A percentile compares a stretch with the other conserved stretches of the same genome.
phyloP scores from a whole-genome alignment of 768 basidiomycete species.

The Myochromella boudieri region DNA sequence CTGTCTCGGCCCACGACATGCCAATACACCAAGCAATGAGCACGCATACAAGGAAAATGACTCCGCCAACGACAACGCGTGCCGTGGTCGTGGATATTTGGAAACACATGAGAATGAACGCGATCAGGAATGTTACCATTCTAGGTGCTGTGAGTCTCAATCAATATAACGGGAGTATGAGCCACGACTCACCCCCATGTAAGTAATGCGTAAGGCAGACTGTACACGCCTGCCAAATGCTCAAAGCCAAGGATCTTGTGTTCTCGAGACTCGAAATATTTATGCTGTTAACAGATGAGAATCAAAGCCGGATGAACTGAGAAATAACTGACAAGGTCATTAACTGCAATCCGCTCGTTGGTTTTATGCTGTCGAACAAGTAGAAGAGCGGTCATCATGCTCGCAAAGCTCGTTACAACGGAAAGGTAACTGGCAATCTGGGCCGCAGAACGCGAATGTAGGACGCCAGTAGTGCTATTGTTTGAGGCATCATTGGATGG shows the following conservation, averaged over 20 bases:
- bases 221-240: conserved; percentile 4
- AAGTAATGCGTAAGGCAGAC: conserved; percentile 11
- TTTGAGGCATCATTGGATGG: conserved; percentile 38
- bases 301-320: not conserved
- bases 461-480: conserved; percentile 16
- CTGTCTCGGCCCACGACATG: conserved; percentile 17
- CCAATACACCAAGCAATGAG: conserved; percentile 25
- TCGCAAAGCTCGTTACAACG: conserved; percentile 37
- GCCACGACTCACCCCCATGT: conserved; percentile 18
- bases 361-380: conserved; percentile 42
- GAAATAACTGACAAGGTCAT: conserved; percentile 31
- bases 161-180: not conserved
- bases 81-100: conserved; percentile 16
- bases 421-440: conserved; percentile 47
- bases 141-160: conserved; percentile 7
- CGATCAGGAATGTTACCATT: conserved; percentile 24
- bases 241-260: not conserved
- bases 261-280: not conserved
- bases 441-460: conserved; percentile 19
- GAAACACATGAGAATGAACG: conserved; percentile 27
- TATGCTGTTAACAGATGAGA: not conserved
- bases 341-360: conserved; percentile 26
- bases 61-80: conserved; percentile 14
- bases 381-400: conserved; percentile 41
- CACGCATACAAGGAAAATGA: conserved; percentile 7